These are phyloP conservation scores for Penicillium paradoxum DNA, from an alignment of 495 filamentous ascomycete genomes.

Conservation along the genomic window DNA sequence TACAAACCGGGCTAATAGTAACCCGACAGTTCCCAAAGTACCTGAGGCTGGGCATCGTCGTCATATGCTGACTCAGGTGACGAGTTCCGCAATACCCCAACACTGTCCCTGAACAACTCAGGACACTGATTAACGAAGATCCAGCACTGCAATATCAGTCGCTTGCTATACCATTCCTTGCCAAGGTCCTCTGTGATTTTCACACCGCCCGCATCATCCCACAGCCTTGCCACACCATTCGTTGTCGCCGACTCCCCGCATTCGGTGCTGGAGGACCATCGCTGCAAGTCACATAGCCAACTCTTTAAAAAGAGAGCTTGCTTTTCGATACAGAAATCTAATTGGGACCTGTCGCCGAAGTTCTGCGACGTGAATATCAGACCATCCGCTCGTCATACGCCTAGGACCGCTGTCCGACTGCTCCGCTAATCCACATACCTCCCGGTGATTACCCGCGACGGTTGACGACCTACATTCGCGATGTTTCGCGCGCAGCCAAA, in stretches of 20 bases:
- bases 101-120: neutral
- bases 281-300: neutral
- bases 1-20: neutral
- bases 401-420: conserved; percentile 16
- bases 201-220: conserved; percentile 5
- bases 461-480: conserved; percentile 8
- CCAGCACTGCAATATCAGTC: neutral
- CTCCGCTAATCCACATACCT: neutral
- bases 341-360: neutral
- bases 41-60: conserved; percentile 1
- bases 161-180: neutral
- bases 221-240: conserved; percentile 5
- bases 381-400: conserved; percentile 2
- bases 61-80: conserved; percentile 12
- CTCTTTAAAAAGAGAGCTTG: neutral
- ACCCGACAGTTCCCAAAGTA: too few relatives aligned
- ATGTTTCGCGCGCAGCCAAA: conserved; percentile 83
- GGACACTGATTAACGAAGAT: neutral
- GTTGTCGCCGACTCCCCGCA: conserved; percentile 29
- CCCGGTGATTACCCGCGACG: neutral
- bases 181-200: neutral
- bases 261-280: conserved; percentile 15
- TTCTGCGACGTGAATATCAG: neutral
- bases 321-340: neutral
- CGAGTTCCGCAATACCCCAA: neutral